These are phyloP conservation scores for Talaromyces wortmannii DNA, from an alignment of 495 filamentous ascomycete species.

Conservation along the genomic window DNA sequence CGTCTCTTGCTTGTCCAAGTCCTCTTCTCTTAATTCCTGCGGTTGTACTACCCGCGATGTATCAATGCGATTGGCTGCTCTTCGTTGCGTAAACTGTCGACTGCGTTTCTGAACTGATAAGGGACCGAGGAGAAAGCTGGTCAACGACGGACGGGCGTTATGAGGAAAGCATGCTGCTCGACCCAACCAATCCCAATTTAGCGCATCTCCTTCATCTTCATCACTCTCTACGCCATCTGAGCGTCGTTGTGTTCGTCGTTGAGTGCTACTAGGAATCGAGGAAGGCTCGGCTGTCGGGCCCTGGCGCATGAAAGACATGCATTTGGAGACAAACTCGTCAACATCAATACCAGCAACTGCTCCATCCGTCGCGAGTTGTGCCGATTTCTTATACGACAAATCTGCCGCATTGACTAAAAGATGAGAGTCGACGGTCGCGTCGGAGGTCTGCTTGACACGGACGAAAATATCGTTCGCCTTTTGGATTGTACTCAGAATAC, in stretches of 20 bases:
- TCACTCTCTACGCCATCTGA: conserved; percentile 42
- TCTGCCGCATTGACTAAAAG: conserved; percentile 75
- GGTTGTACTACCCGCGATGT: conserved; percentile 60
- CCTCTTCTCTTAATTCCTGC: conserved; percentile 61
- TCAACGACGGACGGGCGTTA: conserved; percentile 67
- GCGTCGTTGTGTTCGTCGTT: conserved; percentile 20
- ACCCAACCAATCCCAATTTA: conserved; percentile 87
- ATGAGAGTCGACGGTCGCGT: conserved; percentile 85
- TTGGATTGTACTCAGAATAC: conserved; percentile 54
- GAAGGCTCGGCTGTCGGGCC: conserved; percentile 28
- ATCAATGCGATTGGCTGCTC: conserved; percentile 53
- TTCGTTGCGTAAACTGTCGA: conserved; percentile 60
- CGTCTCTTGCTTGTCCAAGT: conserved; percentile 66
- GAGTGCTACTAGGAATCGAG: conserved; percentile 13
- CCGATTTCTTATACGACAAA: conserved; percentile 63
- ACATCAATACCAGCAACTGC: conserved; percentile 70
- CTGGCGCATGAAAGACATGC: conserved; percentile 76
- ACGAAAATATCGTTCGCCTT: conserved; percentile 57
- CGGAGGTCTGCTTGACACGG: conserved; percentile 82
- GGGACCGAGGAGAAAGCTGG: conserved; percentile 83
- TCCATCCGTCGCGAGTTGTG: conserved; percentile 64
- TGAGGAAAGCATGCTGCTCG: conserved; percentile 63
- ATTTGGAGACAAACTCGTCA: conserved; percentile 91
- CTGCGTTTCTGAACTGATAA: conserved; percentile 80
- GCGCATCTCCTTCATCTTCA: conserved; percentile 61